These are phyloP conservation scores for Fusarium keratoplasticum DNA, from an alignment of 2,329 filamentous ascomycete species.

Conservation along the genomic window DNA sequence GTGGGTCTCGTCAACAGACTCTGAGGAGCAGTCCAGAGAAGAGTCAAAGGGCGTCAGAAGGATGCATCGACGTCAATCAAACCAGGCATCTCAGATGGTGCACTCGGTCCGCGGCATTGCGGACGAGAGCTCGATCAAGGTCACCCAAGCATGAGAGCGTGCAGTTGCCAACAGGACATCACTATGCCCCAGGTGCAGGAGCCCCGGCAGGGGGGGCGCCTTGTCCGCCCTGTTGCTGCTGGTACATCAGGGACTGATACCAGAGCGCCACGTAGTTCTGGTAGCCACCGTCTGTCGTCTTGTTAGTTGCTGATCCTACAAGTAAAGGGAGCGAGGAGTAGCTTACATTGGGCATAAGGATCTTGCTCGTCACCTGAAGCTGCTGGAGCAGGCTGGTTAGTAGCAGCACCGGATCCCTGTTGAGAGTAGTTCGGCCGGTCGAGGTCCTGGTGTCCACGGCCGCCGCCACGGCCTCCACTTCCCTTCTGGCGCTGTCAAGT, in stretches of 20 bases:
- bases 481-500: conserved; percentile 63
- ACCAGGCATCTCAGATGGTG: conserved; percentile 48
- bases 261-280: conserved; percentile 83
- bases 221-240: conserved; percentile 55
- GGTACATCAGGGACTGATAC: conserved; percentile 75
- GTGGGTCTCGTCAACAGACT: conserved; percentile 46
- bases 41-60: conserved; percentile 37
- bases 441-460: conserved; percentile 63
- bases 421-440: conserved; percentile 66
- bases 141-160: conserved; percentile 49
- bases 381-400: conserved; percentile 57
- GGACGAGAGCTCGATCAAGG: conserved; percentile 47
- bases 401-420: conserved; percentile 54
- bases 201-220: conserved; percentile 51
- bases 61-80: conserved; percentile 48
- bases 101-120: conserved; percentile 39
- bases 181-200: conserved; percentile 53
- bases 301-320: not conserved
- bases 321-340: not conserved
- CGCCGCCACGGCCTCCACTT: conserved; percentile 55
- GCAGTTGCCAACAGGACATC: conserved; percentile 42
- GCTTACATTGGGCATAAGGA: conserved; percentile 81
- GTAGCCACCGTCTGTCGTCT: conserved; percentile 77
- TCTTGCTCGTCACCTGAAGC: conserved; percentile 67
- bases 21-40: conserved; percentile 37